Percentiles rank a stretch among this genome's conserved stretches.
These are phyloP conservation scores for Collybia sordida DNA, from an alignment of 768 basidiomycete genomes.

Conservation along the genomic window DNA sequence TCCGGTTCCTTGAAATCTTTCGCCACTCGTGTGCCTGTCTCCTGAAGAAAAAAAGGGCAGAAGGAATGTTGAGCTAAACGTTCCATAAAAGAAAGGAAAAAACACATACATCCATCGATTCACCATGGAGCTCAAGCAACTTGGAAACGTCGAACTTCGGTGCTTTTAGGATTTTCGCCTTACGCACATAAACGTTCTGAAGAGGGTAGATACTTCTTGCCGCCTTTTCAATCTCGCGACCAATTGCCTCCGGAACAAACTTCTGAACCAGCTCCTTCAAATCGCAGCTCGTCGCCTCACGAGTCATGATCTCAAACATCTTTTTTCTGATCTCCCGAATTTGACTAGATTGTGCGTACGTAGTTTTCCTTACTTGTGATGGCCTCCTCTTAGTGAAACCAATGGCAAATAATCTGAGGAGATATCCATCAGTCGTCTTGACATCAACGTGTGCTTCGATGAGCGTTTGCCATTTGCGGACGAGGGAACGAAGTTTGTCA, in stretches of 20 bases:
- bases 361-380: slow-evolving; percentile 97
- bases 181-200: slow-evolving; percentile 98
- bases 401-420: slow-evolving; percentile 97
- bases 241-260: slow-evolving; percentile 98
- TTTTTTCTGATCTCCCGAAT: slow-evolving; percentile 97
- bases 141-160: slow-evolving; percentile 97
- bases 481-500: slow-evolving; percentile 99
- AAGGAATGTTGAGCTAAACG: slow-evolving; percentile 8
- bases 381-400: slow-evolving; percentile 98
- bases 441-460: slow-evolving; percentile 99
- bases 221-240: slow-evolving; percentile 99
- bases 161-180: slow-evolving; percentile 98
- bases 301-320: slow-evolving; percentile 99
- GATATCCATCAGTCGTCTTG: slow-evolving; percentile 99
- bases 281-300: slow-evolving; percentile 93
- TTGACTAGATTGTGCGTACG: slow-evolving; percentile 94
- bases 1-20: slow-evolving; percentile 99
- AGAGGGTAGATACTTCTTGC: slow-evolving; percentile 95
- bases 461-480: slow-evolving; percentile 99
- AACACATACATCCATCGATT: slow-evolving; percentile 83
- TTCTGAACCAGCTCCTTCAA: slow-evolving; percentile 98
- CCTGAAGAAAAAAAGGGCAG: slow-evolving; percentile 51
- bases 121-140: slow-evolving; percentile 94
- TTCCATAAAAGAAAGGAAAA: neutral
- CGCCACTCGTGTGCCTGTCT: slow-evolving; percentile 90